Base-by-base conservation (phyloP, 1,284 basidiomycete genomes). In the Sporisorium iseilematis-ciliati region DNA sequence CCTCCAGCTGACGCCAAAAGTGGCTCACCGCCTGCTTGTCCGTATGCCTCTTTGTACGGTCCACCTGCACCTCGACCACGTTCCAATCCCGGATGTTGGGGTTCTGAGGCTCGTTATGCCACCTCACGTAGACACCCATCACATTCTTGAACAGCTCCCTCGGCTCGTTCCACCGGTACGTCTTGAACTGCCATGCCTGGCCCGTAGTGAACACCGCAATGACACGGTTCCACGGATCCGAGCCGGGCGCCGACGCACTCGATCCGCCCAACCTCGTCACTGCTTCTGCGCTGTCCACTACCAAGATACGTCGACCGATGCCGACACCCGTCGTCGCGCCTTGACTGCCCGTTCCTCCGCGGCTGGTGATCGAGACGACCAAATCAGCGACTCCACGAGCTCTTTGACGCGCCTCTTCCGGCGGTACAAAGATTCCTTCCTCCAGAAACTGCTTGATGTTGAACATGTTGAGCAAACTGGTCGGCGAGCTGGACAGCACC, bases 191-290 rank as follows among this genome's bases (percentile, higher is more conserved):
- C 96, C 96, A 99, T 53, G 92, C 91, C 81, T 98, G 96, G 2
- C 96, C 96, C 0, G 94, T 98, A 1, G 96, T 98, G 89, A 97
- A 92, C 12, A 99, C 96, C 77, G 94, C 96, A 4, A 97, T 91
- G 6, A 99, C 97, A 25, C 96, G 90, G 68, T 96, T 93, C 89
- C 89, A 81, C 11, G 71, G 77, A 54, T 84, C 83, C 3, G 66
- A 58, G 4, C 70, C 78, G 2, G 59, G 72, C 16, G 68, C 63
- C 2, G 70, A 57, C 1, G 67, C 67, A 6, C 55, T 76, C 12
- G 53, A 64, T 20, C 31, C 88, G 1, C 94, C 94, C 78, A 97
- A 93, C 85, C 97, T 95, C 49, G 90, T 89, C 45, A 98, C 87
- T 0, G 95, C 94, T 81, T 99, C 96, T 0, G 93, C 92, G 38